Evolutionary conservation across 2,329 filamentous ascomycete genomes (phyloP), one percentile per base, ranked within the genome.

Genomic region (Neocucurbitaria cava): DNA sequence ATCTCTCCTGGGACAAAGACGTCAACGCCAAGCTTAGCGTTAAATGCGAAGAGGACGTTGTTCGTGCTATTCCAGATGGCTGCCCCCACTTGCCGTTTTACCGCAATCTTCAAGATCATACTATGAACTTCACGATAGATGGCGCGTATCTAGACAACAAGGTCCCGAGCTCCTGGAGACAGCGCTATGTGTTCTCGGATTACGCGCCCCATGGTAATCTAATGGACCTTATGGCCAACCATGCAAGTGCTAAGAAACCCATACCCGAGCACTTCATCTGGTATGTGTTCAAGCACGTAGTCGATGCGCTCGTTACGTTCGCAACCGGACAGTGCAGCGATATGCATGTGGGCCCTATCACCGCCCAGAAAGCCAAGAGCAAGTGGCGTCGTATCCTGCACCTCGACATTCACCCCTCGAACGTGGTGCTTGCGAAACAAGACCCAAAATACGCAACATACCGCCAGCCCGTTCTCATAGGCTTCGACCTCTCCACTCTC

Each of bases 251-350:
- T 6, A 43, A 30, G 11, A 38, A 35, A 11, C 24, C 23, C 20
- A 46, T 55, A 4, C 44, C 52, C 9, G 52, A 55, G 26, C 52
- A 55, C 33, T 51, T 46, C 17, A 46, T 38, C 17, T 51, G 47
- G 47, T 51, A 46, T 24, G 20, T 51, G n/a, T 48, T 55, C 23
- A 28, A 26, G 23, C n/a, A 26, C 10, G 11, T 55, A 8, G 28
- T 55, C 11, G 43, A 42, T 4, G 52, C 47, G 9, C 51, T 54
- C 8, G 38, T 42, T 8, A 47, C 45, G 11, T 49, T 41, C 9
- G 24, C 35, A 20, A 49, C 46, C 9, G 46, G 39, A 13, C 33
- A 43, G 10, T 49, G 46, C 26, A 43, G 20, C 30, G 46, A 43
- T 3, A n/a, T 36, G 13, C 15, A 20, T 9, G 7, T 8, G 11